Evolutionary conservation across 768 basidiomycete genomes (phyloP).

Genomic region (Pleurotus sapidus): DNA sequence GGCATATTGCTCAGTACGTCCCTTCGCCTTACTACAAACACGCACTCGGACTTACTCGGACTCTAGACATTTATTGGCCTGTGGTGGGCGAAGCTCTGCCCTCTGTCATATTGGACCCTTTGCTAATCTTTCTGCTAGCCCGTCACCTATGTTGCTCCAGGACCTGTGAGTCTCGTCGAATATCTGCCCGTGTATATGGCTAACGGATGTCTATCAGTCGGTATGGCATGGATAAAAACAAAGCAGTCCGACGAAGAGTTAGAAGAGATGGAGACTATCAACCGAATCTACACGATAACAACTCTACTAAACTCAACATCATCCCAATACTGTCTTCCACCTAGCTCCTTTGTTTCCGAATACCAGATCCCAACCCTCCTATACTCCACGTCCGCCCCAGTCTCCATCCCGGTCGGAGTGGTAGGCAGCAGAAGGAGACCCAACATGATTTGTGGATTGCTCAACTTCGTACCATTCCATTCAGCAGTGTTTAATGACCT

Average conservation of each 20-base stretch:
- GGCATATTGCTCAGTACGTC: neutral
- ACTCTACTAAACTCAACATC: neutral
- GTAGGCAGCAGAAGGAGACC: neutral
- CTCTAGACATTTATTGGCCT: slow-evolving; percentile 3
- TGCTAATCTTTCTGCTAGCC: slow-evolving; percentile 5
- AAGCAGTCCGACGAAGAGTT: too few species aligned
- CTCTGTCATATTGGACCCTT: neutral
- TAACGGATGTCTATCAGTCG: slow-evolving; percentile 8
- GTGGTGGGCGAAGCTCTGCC: neutral
- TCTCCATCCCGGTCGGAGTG: neutral
- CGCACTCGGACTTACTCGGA: neutral
- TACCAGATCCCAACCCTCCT: neutral
- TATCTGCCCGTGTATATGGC: neutral
- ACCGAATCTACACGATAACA: too few species aligned
- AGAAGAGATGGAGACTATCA: too few species aligned
- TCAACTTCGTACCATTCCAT: neutral
- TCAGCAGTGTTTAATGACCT: neutral
- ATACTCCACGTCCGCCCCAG: neutral
- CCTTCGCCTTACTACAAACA: neutral
- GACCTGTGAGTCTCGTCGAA: slow-evolving; percentile 16
- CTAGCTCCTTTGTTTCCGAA: neutral
- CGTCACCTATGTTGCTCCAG: slow-evolving; percentile 19
- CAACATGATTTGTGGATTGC: neutral
- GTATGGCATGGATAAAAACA: slow-evolving; percentile 17
- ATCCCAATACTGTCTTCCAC: neutral